These are phyloP conservation scores for Claviceps digitariae DNA, from an alignment of 2,329 filamentous ascomycete species.

Conservation along the genomic window DNA sequence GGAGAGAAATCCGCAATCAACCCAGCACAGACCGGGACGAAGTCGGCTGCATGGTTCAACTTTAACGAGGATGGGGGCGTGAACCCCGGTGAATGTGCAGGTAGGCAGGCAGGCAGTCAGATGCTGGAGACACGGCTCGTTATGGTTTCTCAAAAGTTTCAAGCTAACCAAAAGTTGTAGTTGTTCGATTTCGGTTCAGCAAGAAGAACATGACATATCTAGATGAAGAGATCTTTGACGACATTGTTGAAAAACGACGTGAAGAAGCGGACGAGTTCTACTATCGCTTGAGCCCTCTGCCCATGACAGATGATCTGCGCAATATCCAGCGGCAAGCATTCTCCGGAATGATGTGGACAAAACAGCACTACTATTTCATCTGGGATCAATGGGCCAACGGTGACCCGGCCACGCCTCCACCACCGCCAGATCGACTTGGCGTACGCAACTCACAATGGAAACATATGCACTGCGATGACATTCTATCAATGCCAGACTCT, in stretches of 20 bases:
- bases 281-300: conserved; percentile 80
- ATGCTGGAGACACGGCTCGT: background rate
- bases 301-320: conserved; percentile 83
- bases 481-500: conserved; percentile 93
- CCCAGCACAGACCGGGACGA: conserved; percentile 67
- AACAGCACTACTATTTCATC: conserved; percentile 92
- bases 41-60: conserved; percentile 79
- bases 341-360: conserved; percentile 96
- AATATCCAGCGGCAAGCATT: conserved; percentile 94
- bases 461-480: conserved; percentile 88
- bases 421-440: conserved; percentile 63
- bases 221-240: conserved; percentile 85
- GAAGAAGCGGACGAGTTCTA: conserved; percentile 96
- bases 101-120: conserved; percentile 29
- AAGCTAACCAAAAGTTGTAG: conserved; percentile 22
- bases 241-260: conserved; percentile 72
- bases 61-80: conserved; percentile 88
- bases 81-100: conserved; percentile 78
- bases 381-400: conserved; percentile 98
- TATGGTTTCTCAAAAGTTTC: background rate
- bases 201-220: conserved; percentile 63
- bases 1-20: conserved; percentile 72
- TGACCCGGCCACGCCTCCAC: conserved; percentile 76
- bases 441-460: conserved; percentile 86
- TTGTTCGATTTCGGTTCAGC: conserved; percentile 83